Conservation (phyloP, 345 rosid species). For the Syzygium oleosum region DNA sequence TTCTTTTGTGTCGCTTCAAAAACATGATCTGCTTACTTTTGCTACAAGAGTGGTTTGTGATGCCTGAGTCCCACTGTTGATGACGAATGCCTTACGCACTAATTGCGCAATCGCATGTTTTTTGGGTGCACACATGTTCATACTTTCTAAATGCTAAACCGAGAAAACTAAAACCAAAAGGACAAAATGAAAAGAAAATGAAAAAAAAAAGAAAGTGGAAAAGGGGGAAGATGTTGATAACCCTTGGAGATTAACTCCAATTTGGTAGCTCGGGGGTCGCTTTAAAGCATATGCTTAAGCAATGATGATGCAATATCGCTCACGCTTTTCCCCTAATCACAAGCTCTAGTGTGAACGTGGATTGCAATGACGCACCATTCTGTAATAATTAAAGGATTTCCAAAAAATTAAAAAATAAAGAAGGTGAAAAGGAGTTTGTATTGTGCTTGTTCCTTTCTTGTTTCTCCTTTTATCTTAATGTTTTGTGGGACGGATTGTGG, state of each 20-base stretch:
- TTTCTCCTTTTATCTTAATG: not conserved
- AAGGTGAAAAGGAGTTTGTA: no score
- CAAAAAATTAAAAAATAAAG: not conserved
- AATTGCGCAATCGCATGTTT: slow-evolving; percentile 17
- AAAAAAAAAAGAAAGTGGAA: not conserved
- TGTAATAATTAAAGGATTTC: not conserved
- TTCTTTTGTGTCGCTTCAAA: not conserved
- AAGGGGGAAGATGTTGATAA: not conserved
- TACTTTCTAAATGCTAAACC: not conserved
- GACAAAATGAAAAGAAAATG: not conserved
- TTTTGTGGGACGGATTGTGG: not conserved
- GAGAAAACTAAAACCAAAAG: not conserved
- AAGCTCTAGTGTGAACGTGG: slow-evolving; percentile 15
- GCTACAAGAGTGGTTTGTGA: not conserved
- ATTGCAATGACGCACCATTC: slow-evolving; percentile 1
- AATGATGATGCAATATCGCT: not conserved
- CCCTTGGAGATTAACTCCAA: slow-evolving; percentile 4
- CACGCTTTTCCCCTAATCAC: slow-evolving; percentile 5
- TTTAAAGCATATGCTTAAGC: slow-evolving; percentile 3
- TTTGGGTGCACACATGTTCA: not conserved
- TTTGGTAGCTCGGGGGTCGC: slow-evolving; percentile 39
- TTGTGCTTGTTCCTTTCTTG: not conserved
- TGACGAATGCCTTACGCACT: slow-evolving; percentile 36
- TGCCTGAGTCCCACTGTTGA: not conserved
- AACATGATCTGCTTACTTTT: not conserved